phyloP scores from a whole-genome alignment of 495 filamentous ascomycete species.

The Tuber borchii region DNA sequence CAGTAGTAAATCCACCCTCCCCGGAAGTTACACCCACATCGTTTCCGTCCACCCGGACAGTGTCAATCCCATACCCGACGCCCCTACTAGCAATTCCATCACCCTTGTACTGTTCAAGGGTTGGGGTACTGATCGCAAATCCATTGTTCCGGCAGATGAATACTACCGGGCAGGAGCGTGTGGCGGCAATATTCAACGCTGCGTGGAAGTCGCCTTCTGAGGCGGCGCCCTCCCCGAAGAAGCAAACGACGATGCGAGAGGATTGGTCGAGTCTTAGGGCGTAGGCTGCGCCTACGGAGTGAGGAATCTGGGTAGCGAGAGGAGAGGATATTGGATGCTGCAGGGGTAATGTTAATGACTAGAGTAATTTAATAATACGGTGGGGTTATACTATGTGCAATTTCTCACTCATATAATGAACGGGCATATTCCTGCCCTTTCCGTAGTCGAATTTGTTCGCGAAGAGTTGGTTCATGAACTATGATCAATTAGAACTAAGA shows the following conservation, averaged over 20 bases:
- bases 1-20: too few species aligned
- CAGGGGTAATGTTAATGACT: conserved; percentile 14
- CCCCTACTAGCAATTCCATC: conserved; percentile 94
- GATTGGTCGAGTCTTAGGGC: conserved; percentile 79
- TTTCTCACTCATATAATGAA: conserved; percentile 79
- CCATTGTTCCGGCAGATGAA: conserved; percentile 98
- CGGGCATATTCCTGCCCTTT: conserved; percentile 90
- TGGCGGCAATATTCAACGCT: conserved; percentile 92
- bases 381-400: conserved; percentile 60
- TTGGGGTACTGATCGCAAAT: conserved; percentile 91
- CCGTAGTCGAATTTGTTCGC: conserved; percentile 77
- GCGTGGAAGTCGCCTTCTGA: conserved; percentile 98
- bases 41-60: conserved; percentile 92
- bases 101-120: conserved; percentile 90
- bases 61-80: conserved; percentile 95
- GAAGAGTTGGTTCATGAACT: conserved; percentile 96
- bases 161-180: conserved; percentile 78
- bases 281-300: conserved; percentile 83
- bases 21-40: conserved; percentile 47
- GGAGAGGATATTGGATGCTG: conserved; percentile 91
- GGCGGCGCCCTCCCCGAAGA: conserved; percentile 97
- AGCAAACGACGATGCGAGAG: conserved; percentile 72
- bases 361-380: neutral
- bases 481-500: neutral
- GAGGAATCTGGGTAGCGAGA: conserved; percentile 90